phyloP scores from a whole-genome alignment of 371 early-diverging fungal genomes.

The Syncephalastrum sp. region DNA sequence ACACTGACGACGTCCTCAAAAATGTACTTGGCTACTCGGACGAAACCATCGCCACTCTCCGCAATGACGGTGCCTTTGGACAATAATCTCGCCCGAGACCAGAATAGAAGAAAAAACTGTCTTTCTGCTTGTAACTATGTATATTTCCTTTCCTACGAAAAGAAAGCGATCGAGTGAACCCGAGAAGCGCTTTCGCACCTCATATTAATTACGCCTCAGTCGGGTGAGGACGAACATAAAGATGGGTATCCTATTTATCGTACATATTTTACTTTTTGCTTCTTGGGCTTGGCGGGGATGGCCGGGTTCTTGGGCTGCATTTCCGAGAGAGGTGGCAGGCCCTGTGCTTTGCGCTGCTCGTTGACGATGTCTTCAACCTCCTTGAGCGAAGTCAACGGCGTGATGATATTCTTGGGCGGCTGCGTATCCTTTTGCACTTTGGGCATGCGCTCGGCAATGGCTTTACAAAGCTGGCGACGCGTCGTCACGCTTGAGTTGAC shows the following conservation, averaged over 20 bases:
- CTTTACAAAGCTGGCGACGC: conserved; percentile 27
- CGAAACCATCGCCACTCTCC: conserved; percentile 38
- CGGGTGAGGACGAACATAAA: not conserved
- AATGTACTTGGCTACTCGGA: conserved; percentile 57
- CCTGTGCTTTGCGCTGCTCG: conserved; percentile 49
- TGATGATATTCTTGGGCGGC: conserved; percentile 34
- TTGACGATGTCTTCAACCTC: conserved; percentile 44
- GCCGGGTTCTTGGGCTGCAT: conserved; percentile 24
- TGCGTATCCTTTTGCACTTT: conserved; percentile 31
- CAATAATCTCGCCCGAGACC: conserved; percentile 6
- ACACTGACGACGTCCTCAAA: conserved; percentile 76
- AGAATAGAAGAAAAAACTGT: too few relatives aligned
- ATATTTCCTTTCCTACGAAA: conserved; percentile 28
- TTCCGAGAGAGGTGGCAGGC: conserved; percentile 45
- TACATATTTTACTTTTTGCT: conserved; percentile 45
- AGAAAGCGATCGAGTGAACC: conserved; percentile 8
- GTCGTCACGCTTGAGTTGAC: conserved; percentile 26
- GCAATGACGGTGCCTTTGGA: conserved; percentile 35
- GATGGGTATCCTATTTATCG: conserved; percentile 17
- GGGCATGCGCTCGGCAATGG: conserved; percentile 40
- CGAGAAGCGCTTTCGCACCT: conserved; percentile 18
- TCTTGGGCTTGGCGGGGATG: conserved; percentile 32
- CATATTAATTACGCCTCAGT: not conserved
- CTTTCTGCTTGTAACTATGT: too few relatives aligned
- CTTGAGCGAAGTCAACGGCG: conserved; percentile 35